Base-by-base conservation (phyloP, 1,139 yeast species). In the Barnettozyma hawaiiensis region DNA sequence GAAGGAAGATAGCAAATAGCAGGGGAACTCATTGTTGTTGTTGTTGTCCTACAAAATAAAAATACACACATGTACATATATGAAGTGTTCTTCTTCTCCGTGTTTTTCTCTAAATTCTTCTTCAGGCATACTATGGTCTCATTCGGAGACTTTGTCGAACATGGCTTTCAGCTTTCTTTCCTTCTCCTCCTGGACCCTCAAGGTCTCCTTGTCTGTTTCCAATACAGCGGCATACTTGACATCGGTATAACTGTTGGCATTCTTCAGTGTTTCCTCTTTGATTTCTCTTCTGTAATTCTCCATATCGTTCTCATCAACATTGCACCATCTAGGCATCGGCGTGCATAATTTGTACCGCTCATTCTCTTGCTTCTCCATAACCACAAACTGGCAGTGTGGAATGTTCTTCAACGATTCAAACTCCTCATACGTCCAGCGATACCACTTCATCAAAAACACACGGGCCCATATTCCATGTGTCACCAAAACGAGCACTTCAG, bases 401-500 rank as follows among this genome's bases (percentile, higher is more conserved):
- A 89, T 78, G 59, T 89, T 89, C 46, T 82, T 73, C 50, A 89
- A 70, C 35, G 81, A 72, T 63, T 89, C 97, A 63, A 87, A 89
- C 62, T 82, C 81, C 60, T 89, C 96, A 58, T 83, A 90, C 3
- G 84, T 74, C 96, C 97, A 89, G 44, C 95, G 69, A 60, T 80
- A 89, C 96, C 96, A 82, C 57, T 87, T 85, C 92, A 89, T 87
- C 37, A 89, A 62, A 56, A 89, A 89, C 12, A 87, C 96, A 36
- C 97, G 68, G 5, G 95, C 85, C 94, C 95, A 87, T 16, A 89
- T 85, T 8, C 97, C 97, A 61, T 89, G 97, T 3, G 96, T 83
- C 29, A 89, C 96, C 40, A 89, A 66, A 2, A 89, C 90, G 38
- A 87, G 70, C 15, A 87, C 81, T 40, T 74, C 71, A 10, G 94